Evolutionary conservation across 768 basidiomycete genomes (phyloP).

Genomic region (Holtermannia corniformis): DNA sequence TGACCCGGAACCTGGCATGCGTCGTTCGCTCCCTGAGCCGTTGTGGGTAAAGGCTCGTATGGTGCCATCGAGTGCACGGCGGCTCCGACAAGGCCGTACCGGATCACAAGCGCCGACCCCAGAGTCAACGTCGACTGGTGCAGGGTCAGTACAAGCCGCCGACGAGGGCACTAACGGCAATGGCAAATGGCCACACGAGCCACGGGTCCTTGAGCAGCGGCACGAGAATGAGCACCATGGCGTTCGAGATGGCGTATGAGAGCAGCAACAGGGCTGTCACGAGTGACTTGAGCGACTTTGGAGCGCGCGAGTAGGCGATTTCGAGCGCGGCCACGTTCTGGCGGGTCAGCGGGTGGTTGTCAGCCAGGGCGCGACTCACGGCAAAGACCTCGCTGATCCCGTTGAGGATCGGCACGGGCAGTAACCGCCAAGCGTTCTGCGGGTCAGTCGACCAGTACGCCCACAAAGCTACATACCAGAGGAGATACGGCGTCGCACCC

Average conservation of each 20-base stretch:
- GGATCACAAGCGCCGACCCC: too few relatives aligned
- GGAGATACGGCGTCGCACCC: constrained; percentile 23
- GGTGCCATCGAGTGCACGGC: too few relatives aligned
- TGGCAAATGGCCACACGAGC: constrained; percentile 33
- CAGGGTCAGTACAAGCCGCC: too few relatives aligned
- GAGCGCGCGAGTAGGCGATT: constrained; percentile 38
- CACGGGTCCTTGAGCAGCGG: constrained; percentile 34
- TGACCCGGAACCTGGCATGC: too few relatives aligned
- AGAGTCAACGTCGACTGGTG: too few relatives aligned
- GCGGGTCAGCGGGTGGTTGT: too few relatives aligned
- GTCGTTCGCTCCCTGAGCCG: too few relatives aligned
- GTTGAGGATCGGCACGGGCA: constrained; percentile 32
- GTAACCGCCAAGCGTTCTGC: constrained; percentile 35
- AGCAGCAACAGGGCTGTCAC: constrained; percentile 34
- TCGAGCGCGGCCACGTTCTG: constrained; percentile 39
- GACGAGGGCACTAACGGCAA: constrained; percentile 9
- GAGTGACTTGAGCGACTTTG: constrained; percentile 37
- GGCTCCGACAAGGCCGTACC: too few relatives aligned
- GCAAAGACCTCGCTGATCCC: constrained; percentile 38
- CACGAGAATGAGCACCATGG: constrained; percentile 28
- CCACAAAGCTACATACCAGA: too few relatives aligned
- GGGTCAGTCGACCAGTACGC: too few relatives aligned
- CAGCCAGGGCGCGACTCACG: too few relatives aligned
- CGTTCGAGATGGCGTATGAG: constrained; percentile 33
- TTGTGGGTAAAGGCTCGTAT: too few relatives aligned